Conservation (phyloP, 495 filamentous ascomycete species). For the Pyrenopolyporus hunteri region DNA sequence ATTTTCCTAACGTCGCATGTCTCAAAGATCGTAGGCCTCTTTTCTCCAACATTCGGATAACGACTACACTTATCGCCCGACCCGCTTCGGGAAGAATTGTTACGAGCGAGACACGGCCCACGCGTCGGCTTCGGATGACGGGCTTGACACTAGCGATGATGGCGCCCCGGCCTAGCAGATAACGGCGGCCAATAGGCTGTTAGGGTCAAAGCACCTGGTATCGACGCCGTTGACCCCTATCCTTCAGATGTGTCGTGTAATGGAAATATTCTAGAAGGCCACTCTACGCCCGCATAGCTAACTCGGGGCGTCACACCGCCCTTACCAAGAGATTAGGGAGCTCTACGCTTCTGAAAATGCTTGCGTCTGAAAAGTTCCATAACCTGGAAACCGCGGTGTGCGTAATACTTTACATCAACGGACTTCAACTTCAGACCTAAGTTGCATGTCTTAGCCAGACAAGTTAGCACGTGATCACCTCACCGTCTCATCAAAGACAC, state of each 20-base stretch:
- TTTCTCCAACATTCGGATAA: conserved; percentile 8
- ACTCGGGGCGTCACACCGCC: too few species aligned
- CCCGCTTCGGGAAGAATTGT: conserved; percentile 12
- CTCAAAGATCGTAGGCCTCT: not conserved
- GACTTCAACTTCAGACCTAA: too few species aligned
- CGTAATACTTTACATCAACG: too few species aligned
- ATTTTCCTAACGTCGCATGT: not conserved
- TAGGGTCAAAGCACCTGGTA: not conserved
- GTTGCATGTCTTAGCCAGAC: too few species aligned
- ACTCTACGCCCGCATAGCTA: not conserved
- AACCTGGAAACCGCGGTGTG: too few species aligned
- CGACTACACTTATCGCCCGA: not conserved
- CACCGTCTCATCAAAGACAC: not conserved
- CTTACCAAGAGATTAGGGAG: too few species aligned
- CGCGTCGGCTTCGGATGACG: not conserved
- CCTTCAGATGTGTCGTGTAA: conserved; percentile 13
- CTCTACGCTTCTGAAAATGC: too few species aligned
- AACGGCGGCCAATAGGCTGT: not conserved
- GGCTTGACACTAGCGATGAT: conserved; percentile 5
- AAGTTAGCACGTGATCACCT: not conserved
- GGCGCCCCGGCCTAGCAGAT: conserved; percentile 3
- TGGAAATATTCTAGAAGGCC: conserved; percentile 23
- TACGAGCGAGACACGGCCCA: not conserved
- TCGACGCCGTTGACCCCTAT: conserved; percentile 11
- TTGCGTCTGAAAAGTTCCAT: too few species aligned